Conservation (phyloP, 345 rosid genomes). For the Linum lewisii region DNA sequence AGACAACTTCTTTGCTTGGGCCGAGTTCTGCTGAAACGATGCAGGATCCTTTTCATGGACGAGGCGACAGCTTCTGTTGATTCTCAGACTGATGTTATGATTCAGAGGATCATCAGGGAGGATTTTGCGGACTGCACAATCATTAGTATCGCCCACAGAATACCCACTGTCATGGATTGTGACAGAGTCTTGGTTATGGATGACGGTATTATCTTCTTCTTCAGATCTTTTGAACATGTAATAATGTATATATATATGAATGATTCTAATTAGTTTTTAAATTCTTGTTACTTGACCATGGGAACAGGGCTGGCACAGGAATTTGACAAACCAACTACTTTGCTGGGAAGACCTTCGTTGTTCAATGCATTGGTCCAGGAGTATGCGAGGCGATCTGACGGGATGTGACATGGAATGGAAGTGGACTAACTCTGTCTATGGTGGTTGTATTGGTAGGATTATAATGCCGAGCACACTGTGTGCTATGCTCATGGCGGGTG, state of each 20-base stretch:
- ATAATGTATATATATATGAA: not conserved
- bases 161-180: constrained; percentile 95
- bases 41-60: constrained; percentile 77
- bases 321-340: constrained; percentile 58
- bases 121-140: constrained; percentile 75
- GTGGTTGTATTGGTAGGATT: too few relatives aligned
- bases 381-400: constrained; percentile 73
- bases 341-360: constrained; percentile 60
- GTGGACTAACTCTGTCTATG: too few relatives aligned
- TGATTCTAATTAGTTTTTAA: not conserved
- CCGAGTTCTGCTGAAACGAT: constrained; percentile 77
- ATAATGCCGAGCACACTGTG: too few relatives aligned
- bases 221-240: not conserved
- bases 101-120: constrained; percentile 84
- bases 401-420: constrained; percentile 27
- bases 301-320: constrained; percentile 62
- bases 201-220: constrained; percentile 36
- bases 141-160: constrained; percentile 92
- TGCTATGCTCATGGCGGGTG: too few relatives aligned
- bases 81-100: constrained; percentile 78
- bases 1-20: constrained; percentile 90
- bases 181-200: constrained; percentile 74
- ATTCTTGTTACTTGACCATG: not conserved
- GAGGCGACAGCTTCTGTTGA: constrained; percentile 97
- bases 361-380: constrained; percentile 90